phyloP scores from a whole-genome alignment of 2,329 filamentous ascomycete genomes.

The Epichloe gansuensis region DNA sequence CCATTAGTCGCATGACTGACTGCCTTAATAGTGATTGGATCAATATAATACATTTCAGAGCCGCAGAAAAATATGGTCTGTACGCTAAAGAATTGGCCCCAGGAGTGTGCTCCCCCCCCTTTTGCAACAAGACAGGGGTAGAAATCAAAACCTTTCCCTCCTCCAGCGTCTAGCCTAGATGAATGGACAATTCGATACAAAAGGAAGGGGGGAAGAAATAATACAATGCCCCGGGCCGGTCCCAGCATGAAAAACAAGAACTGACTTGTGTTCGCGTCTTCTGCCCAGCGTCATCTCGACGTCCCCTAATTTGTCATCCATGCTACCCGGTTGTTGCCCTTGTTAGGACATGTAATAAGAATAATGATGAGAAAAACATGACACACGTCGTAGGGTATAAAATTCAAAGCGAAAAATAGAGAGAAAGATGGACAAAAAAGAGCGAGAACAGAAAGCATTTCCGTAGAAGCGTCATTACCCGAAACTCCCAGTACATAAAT shows the following conservation, averaged over 20 bases:
- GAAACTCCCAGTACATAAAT: conserved; percentile 7
- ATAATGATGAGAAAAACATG: not conserved
- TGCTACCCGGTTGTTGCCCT: not conserved
- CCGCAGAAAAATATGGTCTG: not conserved
- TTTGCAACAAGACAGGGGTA: not conserved
- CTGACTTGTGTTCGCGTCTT: not conserved
- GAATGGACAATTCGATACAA: not conserved
- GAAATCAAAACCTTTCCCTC: not conserved
- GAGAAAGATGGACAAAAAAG: not conserved
- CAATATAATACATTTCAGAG: conserved; percentile 1
- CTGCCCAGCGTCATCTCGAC: not conserved
- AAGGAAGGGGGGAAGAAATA: not conserved
- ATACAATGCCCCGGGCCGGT: not conserved
- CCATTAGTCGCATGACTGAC: not conserved
- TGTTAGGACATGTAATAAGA: not conserved
- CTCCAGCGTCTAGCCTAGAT: not conserved
- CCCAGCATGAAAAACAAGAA: not conserved
- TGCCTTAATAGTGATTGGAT: not conserved
- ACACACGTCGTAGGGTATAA: conserved; percentile 7
- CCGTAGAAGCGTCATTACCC: conserved; percentile 5
- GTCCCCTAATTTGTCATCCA: not conserved
- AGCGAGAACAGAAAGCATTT: conserved; percentile 2
- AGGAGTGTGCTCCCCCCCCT: not conserved
- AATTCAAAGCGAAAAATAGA: not conserved
- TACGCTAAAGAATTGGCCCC: not conserved